Base-by-base conservation (phyloP, 495 filamentous ascomycete genomes). In the Saxophila tyrrhenica region DNA sequence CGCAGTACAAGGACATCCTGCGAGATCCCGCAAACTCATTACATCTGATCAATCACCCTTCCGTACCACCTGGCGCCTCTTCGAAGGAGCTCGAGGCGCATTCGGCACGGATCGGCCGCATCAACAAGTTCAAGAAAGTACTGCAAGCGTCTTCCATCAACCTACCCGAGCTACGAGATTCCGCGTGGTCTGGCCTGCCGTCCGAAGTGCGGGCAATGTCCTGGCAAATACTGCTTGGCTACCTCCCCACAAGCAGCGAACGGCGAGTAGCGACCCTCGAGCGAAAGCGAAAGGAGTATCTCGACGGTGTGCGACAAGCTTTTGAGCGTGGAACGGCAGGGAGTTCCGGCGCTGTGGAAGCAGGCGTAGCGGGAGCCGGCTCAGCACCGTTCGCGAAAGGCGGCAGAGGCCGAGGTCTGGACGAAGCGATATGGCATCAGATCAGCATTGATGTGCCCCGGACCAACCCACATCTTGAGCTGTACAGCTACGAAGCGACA, bases 381-480 rank as follows among this genome's bases (percentile, higher is more conserved):
- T 50, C 46, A 39, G 15, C 39, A 35, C 50, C 25, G 48, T 55
- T 59, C 7, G 41, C 58, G 11, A 64, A 64, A 69, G 41, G 63
- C 20, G 74, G 79, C 16, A 76, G 82, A 46, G 73, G 72, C 24
- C 75, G 89, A 62, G 92, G 92, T 8, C 73, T 98, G 21, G 92
- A 97, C 62, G 91, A 98, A 70, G 83, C 86, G 21, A 81, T 98
- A 49, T 98, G 92, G 92, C 92, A 98, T 67, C 92, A 98, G 62
- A 96, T 98, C 67, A 94, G 87, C 60, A 98, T 98, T 63, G 92
- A 98, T 66, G 94, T 98, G 20, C 92, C 92, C 8, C 85, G 92
- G 42, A 98, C 92, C 10, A 96, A 94, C 65, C 92, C 92, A 22
- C 94, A 97, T 70, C 82, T 98, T 44, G 83, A 89, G 56, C 76